Percentiles rank a stretch among this genome's conserved stretches.
phyloP scores from a whole-genome alignment of 2,329 filamentous ascomycete genomes.

The Colletotrichum simmondsii region DNA sequence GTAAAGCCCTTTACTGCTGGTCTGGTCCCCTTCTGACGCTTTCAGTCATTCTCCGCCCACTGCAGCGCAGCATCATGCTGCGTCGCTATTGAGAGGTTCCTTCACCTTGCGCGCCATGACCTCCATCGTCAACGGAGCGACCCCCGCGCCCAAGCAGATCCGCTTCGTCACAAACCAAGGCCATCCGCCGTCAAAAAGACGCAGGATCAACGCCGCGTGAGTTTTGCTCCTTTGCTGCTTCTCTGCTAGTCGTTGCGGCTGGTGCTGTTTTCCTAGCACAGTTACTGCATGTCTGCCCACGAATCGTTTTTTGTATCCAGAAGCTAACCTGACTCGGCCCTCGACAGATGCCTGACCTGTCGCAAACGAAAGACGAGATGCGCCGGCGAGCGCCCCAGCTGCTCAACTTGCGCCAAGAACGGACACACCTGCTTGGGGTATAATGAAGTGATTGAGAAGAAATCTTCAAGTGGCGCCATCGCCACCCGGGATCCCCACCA shows the following conservation, averaged over 20 bases:
- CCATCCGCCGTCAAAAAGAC: conserved; percentile 81
- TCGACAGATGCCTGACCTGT: conserved; percentile 73
- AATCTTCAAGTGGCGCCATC: conserved; percentile 37
- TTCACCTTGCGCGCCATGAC: conserved; percentile 34
- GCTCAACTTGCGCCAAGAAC: conserved; percentile 79
- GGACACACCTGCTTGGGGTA: conserved; percentile 78
- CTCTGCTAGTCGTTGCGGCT: neutral
- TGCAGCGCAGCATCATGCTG: conserved; percentile 34
- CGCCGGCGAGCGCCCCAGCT: conserved; percentile 77
- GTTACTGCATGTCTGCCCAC: conserved; percentile 2
- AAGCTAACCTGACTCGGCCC: conserved; percentile 13
- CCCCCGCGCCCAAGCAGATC: conserved; percentile 68
- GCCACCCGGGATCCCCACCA: conserved; percentile 34
- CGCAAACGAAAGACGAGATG: conserved; percentile 81
- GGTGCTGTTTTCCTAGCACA: neutral
- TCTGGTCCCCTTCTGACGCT: conserved; percentile 1
- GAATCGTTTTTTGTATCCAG: conserved; percentile 5
- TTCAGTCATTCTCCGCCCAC: conserved; percentile 21
- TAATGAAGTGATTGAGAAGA: conserved; percentile 62
- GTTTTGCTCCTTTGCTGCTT: conserved; percentile 44
- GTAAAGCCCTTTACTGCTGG: neutral
- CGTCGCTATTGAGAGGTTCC: conserved; percentile 28
- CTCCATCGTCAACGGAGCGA: conserved; percentile 51
- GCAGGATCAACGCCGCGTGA: conserved; percentile 83
- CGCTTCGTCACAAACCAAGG: conserved; percentile 87